Conservation (phyloP, 768 basidiomycete species). For the Leccinellum rugosiceps region DNA sequence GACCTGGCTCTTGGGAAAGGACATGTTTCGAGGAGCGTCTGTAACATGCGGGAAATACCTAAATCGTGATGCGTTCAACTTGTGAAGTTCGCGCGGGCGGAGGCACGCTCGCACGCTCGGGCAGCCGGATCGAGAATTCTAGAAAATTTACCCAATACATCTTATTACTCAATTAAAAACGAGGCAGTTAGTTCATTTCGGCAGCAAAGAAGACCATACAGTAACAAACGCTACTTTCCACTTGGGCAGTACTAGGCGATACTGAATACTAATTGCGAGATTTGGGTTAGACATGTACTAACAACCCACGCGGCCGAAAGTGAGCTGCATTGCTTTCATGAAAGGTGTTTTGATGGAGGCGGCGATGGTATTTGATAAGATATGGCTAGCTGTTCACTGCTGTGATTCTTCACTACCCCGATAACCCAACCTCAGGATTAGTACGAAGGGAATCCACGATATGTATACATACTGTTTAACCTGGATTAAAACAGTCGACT, state of each 20-base stretch:
- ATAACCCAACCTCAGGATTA: too few relatives aligned
- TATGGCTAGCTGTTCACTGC: not conserved
- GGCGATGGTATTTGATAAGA: not conserved
- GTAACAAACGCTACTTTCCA: conserved; percentile 2
- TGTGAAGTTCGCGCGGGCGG: not conserved
- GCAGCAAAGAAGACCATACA: not conserved
- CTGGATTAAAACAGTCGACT: not conserved
- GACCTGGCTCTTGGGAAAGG: not conserved
- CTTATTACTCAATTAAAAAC: conserved; percentile 13
- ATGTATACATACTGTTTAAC: not conserved
- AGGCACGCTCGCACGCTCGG: too few relatives aligned
- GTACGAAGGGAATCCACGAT: not conserved
- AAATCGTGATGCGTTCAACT: not conserved
- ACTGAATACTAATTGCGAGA: not conserved
- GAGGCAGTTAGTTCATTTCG: conserved; percentile 24
- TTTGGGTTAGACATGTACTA: not conserved
- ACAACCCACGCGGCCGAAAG: too few relatives aligned
- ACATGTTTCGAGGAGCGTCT: not conserved
- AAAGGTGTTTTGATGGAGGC: not conserved
- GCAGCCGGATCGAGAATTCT: not conserved
- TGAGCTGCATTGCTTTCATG: not conserved
- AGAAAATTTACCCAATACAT: not conserved
- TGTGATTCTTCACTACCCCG: not conserved
- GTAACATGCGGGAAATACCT: not conserved
- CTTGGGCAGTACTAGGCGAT: not conserved